phyloP scores from a whole-genome alignment of 2,329 filamentous ascomycete genomes.

The Cadophora malorum region DNA sequence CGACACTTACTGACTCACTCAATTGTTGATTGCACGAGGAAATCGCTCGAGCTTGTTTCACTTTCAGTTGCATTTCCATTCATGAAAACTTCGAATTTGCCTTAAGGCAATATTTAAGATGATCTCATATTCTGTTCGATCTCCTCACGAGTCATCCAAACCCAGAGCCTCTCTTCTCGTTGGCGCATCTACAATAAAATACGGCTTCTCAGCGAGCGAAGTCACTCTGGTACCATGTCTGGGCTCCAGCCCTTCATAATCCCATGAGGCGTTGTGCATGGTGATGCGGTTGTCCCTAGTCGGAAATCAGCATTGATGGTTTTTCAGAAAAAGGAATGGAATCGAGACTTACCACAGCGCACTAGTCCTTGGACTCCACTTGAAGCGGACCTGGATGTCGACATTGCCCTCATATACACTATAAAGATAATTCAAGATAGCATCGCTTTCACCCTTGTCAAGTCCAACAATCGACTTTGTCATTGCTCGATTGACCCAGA shows the following conservation, averaged over 20 bases:
- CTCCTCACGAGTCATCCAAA: conserved; percentile 53
- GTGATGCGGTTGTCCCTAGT: conserved; percentile 72
- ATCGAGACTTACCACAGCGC: conserved; percentile 58
- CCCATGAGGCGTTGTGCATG: conserved; percentile 77
- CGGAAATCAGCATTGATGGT: neutral
- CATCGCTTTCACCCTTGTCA: conserved; percentile 71
- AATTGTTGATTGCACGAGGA: no score
- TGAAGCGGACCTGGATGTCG: conserved; percentile 75
- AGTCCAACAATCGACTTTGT: conserved; percentile 72
- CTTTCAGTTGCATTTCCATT: no score
- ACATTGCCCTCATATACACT: conserved; percentile 71
- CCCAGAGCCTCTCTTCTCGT: conserved; percentile 71
- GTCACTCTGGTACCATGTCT: conserved; percentile 77
- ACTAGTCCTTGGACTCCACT: conserved; percentile 70
- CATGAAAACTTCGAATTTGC: no score
- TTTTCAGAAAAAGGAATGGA: no score
- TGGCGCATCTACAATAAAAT: conserved; percentile 67
- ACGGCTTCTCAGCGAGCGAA: conserved; percentile 73
- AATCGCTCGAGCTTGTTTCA: no score
- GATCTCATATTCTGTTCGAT: neutral
- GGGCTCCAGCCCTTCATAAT: conserved; percentile 71
- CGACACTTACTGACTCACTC: no score
- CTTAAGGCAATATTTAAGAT: no score
- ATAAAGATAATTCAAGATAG: conserved; percentile 70
- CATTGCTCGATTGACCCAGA: conserved; percentile 76